Base-by-base conservation (phyloP, 2,329 filamentous ascomycete genomes). In the Laburnicola sp. region DNA sequence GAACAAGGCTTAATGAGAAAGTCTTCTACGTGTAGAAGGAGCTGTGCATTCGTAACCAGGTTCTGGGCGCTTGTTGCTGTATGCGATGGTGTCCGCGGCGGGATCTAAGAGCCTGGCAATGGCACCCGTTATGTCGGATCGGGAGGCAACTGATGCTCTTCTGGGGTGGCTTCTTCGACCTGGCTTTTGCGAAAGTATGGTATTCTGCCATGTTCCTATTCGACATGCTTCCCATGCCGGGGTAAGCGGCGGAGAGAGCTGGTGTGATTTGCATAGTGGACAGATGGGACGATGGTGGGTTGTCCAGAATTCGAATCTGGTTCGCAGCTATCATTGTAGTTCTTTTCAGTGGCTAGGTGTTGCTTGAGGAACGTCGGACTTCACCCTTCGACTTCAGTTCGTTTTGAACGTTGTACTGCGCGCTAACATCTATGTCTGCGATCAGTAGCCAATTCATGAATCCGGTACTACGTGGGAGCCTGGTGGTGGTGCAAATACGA, bases 31-130 rank as follows among this genome's bases (percentile, higher is more conserved):
- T 16, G 1, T 16, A 16, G 16, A 16, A 16, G 59, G 61, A 4
- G 58, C 54, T 28, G 53, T 31, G 34, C 59, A 63, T 21, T 48
- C 43, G 35, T 54, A 64, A 7, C 57, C 60, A 23, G 51, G 53
- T 42, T 64, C 60, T 25, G 60, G 62, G 23, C 58, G 58, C 44
- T 57, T 58, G 41, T 64, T 60, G 41, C 45, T 38, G n/a, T 56
- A 50, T 30, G 57, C 51, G 22, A 64, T 46, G 3, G 57, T 54
- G 4, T 59, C 47, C 6, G 55, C 59, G 23, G 62, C 56, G 2
- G 59, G 59, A 42, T 54, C 58, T 8, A 64, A 36, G 2, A 64
- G 45, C n/a, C 60, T 58, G 21, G 42, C 37, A 5, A 63, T 48
- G 7, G 35, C 25, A 22, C 25, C 25, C 16, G 39, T 41, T 10